phyloP scores from a whole-genome alignment of 176 grass and related monocot species.

The Ananas comosus region DNA sequence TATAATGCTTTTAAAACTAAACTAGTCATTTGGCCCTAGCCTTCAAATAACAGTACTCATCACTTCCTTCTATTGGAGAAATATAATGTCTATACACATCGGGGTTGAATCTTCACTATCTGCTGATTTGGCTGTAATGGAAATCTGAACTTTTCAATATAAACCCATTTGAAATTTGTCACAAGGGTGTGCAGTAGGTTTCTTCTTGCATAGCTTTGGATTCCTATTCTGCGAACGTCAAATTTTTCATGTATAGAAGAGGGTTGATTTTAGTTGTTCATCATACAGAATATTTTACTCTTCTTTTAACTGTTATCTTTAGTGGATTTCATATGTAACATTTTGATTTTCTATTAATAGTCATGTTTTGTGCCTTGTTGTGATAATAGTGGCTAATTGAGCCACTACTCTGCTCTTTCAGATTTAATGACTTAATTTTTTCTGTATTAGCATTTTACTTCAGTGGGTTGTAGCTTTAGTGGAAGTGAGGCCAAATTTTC shows the following conservation, averaged over 20 bases:
- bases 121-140: too few relatives aligned
- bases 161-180: too few relatives aligned
- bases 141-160: too few relatives aligned
- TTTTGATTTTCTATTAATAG: background rate
- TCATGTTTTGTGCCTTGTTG: background rate
- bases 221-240: background rate
- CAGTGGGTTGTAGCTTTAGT: constrained; percentile 77
- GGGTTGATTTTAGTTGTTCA: too few relatives aligned
- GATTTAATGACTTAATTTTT: constrained; percentile 9
- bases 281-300: too few relatives aligned
- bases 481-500: constrained; percentile 80
- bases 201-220: background rate
- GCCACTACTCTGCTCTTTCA: background rate
- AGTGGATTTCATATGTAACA: background rate
- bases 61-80: too few relatives aligned
- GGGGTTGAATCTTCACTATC: too few relatives aligned
- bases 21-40: background rate
- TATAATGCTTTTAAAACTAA: background rate
- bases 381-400: constrained; percentile 3
- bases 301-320: too few relatives aligned
- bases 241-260: too few relatives aligned
- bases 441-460: constrained; percentile 8
- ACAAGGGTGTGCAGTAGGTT: too few relatives aligned
- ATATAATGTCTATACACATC: too few relatives aligned
- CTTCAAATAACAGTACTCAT: background rate